A percentile compares a stretch with the other conserved stretches of the same genome.
phyloP scores from a whole-genome alignment of 345 rosid species.

The Nasturtium officinale region DNA sequence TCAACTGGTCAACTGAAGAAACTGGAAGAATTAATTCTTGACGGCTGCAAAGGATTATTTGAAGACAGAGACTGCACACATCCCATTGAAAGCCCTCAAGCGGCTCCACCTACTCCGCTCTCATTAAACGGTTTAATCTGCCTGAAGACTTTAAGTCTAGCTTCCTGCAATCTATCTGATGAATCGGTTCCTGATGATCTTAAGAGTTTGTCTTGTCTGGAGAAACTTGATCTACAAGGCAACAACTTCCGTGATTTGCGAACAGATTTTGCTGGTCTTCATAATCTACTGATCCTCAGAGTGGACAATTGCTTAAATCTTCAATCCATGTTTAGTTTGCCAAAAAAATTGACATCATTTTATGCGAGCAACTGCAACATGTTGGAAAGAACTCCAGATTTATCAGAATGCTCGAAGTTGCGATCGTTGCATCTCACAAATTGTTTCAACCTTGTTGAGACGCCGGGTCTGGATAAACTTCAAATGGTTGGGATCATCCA shows the following conservation, averaged over 20 bases:
- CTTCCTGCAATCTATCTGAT: constrained; percentile 24
- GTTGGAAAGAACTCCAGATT: constrained; percentile 18
- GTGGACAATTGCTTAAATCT: constrained; percentile 32
- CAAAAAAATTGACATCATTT: constrained; percentile 3
- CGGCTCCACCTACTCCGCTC: neutral
- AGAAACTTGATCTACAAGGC: constrained; percentile 16
- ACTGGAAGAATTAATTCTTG: constrained; percentile 2
- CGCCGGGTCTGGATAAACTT: constrained; percentile 28
- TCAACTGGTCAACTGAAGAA: constrained; percentile 9
- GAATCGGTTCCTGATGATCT: neutral
- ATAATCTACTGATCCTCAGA: constrained; percentile 5
- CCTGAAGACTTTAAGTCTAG: constrained; percentile 22
- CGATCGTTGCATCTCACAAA: neutral
- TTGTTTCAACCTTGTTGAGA: neutral
- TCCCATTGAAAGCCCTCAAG: neutral
- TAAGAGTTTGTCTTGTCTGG: constrained; percentile 20
- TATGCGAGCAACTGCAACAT: neutral
- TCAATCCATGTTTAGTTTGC: constrained; percentile 28
- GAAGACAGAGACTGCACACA: neutral
- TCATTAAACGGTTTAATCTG: neutral
- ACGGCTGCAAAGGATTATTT: constrained; percentile 14
- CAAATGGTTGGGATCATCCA: constrained; percentile 18
- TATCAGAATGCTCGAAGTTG: constrained; percentile 12
- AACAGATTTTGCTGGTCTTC: constrained; percentile 9
- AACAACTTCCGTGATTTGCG: constrained; percentile 20